Base-by-base conservation (phyloP, 176 grass and related monocot genomes). In the Lolium rigidum region DNA sequence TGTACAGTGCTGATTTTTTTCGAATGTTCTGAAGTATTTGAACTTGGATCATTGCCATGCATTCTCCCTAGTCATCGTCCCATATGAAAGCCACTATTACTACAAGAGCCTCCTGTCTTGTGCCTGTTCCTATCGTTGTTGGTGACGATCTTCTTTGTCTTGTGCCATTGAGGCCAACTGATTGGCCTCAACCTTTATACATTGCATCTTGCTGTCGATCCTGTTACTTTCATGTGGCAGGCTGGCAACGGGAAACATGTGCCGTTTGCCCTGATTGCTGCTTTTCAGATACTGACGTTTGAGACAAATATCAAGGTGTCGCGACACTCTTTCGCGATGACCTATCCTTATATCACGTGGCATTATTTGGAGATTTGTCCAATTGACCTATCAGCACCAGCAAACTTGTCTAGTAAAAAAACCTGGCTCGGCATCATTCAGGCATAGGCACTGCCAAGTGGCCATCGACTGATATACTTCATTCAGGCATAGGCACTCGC, bases 251-350 rank as follows among this genome's bases (percentile, higher is more conserved):
- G 9, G 35, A 73, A 88, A 64, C 75, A 74, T 47, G 76, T 80
- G 28, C 88, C 41, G 21, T 31, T 70, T 66, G 2, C 14, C 49
- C 58, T 69, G 41, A 11, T 62, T 22, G 18, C 58, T 25, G 61
- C 6, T 12, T 31, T 41, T 25, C 10, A 2, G 13, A 86, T 52
- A 2, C 52, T 5, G 54, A 86, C 12, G 9, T 70, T 39, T 71
- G 2, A 10, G n/a, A n/a, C 17, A 89, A 90, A 83, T 86, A 86
- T 83, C 79, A 83, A 7, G 26, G 44, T 10, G 56, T 7, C 0
- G 10, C 11, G 12, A 26, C 6, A 0, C 0, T 2, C 4, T 9
- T 43, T 7, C 4, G 2, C 6, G 10, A 13, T 59, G 21, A 17
- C 68, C 21, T 73, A 6, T 63, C 6, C 25, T 5, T 18, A 37